Percentiles rank a stretch among this genome's conserved stretches.
These are phyloP conservation scores for Aureobasidium sp. DNA, from an alignment of 2,329 filamentous ascomycete genomes.

Conservation along the genomic window DNA sequence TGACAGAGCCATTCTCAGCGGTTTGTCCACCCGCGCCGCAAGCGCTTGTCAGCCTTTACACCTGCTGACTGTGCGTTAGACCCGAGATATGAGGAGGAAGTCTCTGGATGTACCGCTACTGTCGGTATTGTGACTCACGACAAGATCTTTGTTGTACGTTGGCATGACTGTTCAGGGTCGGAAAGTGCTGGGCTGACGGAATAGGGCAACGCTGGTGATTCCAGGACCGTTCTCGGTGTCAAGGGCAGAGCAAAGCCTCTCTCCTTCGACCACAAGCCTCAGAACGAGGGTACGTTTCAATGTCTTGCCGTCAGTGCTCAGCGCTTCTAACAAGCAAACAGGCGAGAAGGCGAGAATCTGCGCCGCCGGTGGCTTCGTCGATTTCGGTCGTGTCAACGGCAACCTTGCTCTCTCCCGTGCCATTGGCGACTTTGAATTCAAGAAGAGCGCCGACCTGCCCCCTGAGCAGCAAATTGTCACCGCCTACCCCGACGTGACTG, in stretches of 20 bases:
- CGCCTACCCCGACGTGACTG: slow-evolving; percentile 87
- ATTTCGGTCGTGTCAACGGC: slow-evolving; percentile 96
- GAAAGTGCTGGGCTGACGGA: slow-evolving; percentile 14
- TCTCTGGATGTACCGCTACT: slow-evolving; percentile 94
- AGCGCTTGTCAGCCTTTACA: not conserved
- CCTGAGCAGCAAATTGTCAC: slow-evolving; percentile 99
- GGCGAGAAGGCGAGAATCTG: slow-evolving; percentile 94
- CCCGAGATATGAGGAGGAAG: slow-evolving; percentile 93
- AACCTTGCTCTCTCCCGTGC: slow-evolving; percentile 94
- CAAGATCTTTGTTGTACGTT: slow-evolving; percentile 89
- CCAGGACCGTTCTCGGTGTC: slow-evolving; percentile 86
- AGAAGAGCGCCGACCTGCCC: slow-evolving; percentile 93
- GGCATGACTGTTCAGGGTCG: not conserved
- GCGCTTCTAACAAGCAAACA: slow-evolving; percentile 35
- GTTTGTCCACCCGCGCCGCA: slow-evolving; percentile 46
- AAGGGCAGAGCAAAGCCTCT: slow-evolving; percentile 96
- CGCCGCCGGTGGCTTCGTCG: slow-evolving; percentile 92
- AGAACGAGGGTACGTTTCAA: slow-evolving; percentile 73
- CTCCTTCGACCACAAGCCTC: slow-evolving; percentile 98
- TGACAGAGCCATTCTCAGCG: slow-evolving; percentile 89
- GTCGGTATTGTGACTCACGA: slow-evolving; percentile 81
- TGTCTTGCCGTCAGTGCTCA: not conserved
- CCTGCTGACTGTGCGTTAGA: slow-evolving; percentile 49
- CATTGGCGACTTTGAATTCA: slow-evolving; percentile 99
- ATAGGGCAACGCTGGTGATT: slow-evolving; percentile 95